Conservation (phyloP, 2,329 filamentous ascomycete species). For the Epichloe gansuensis region DNA sequence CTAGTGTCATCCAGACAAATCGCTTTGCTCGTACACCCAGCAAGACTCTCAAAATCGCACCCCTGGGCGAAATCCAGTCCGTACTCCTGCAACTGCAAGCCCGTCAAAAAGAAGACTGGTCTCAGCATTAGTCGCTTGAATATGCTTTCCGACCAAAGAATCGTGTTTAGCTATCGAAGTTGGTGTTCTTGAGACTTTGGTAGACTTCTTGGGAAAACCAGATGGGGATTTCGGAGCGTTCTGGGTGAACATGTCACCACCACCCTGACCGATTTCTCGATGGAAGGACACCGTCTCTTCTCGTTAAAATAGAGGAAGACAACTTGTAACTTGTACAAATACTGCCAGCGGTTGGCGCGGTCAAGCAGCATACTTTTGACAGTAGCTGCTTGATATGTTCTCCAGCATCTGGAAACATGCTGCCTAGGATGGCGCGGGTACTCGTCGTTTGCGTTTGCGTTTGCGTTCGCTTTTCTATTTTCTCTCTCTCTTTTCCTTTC, state of each 20-base stretch:
- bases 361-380: not conserved
- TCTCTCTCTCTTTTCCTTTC: not conserved
- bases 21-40: slow-evolving; percentile 15
- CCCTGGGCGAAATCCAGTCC: slow-evolving; percentile 9
- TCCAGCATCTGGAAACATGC: not conserved
- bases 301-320: not conserved
- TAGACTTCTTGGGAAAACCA: not conserved
- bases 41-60: slow-evolving; percentile 11
- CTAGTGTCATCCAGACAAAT: slow-evolving; percentile 23
- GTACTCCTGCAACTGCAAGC: slow-evolving; percentile 22
- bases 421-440: not conserved
- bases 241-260: not conserved
- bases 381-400: not conserved
- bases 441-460: not conserved
- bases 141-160: slow-evolving; percentile 48
- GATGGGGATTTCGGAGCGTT: not conserved
- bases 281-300: not conserved
- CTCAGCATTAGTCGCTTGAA: slow-evolving; percentile 48
- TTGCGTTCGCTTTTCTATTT: too few species aligned
- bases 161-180: slow-evolving; percentile 26
- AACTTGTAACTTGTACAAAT: slow-evolving; percentile 5
- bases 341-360: not conserved
- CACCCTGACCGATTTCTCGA: not conserved
- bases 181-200: not conserved
- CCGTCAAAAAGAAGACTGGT: slow-evolving; percentile 39